Conservation (phyloP, 768 basidiomycete genomes). For the Obba rivulosa region DNA sequence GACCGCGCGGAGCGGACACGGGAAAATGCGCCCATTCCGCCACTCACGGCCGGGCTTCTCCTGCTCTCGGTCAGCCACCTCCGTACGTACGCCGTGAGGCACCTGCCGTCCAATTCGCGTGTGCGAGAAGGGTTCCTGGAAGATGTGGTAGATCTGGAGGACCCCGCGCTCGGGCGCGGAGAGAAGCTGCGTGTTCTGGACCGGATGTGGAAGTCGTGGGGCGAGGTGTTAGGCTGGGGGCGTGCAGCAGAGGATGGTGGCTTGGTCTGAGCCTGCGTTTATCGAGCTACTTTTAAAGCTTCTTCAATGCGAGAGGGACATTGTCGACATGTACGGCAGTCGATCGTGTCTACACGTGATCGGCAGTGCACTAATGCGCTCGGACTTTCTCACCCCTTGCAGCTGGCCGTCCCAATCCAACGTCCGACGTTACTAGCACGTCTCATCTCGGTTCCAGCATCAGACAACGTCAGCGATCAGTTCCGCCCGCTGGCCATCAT, state of each 20-base stretch:
- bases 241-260: slow-evolving; percentile 2
- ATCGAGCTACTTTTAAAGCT: no score
- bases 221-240: slow-evolving; percentile 58
- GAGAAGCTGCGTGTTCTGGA: slow-evolving; percentile 78
- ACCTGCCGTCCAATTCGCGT: slow-evolving; percentile 52
- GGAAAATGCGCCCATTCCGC: slow-evolving; percentile 30
- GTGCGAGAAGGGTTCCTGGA: slow-evolving; percentile 78
- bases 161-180: slow-evolving; percentile 56
- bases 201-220: slow-evolving; percentile 90
- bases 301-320: no score
- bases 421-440: no score
- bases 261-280: no score
- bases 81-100: slow-evolving; percentile 54
- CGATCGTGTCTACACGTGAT: no score
- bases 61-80: slow-evolving; percentile 66
- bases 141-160: slow-evolving; percentile 79
- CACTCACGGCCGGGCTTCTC: slow-evolving; percentile 68
- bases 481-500: no score
- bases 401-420: no score
- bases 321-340: no score
- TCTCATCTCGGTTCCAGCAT: no score
- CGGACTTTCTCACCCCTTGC: no score
- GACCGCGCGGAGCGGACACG: slow-evolving; percentile 2
- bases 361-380: no score
- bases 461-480: no score